Evolutionary conservation across 2,329 filamentous ascomycete genomes (phyloP), one percentile per base, ranked within the genome.

Genomic region (Botryosphaeria agaves): DNA sequence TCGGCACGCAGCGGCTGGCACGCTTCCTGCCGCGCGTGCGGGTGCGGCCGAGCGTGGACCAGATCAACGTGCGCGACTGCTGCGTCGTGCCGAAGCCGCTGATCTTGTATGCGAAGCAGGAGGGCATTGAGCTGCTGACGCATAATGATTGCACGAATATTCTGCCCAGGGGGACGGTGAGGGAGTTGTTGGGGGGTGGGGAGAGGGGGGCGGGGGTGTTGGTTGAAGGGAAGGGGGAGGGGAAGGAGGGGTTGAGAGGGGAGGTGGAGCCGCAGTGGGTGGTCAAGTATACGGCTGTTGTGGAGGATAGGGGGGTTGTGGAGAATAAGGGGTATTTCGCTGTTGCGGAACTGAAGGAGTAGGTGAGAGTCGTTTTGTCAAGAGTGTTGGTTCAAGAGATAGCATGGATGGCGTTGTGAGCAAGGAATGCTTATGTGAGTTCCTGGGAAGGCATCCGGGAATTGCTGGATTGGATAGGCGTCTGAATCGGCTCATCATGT

Each of bases 281-380:
- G 17, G 77, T 87, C 41, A 92, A 95, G 51, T 98, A 98, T 51
- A 94, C 87, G 21, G 89, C 89, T 1, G 87, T 95, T 34, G 82
- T 95, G 24, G 79, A 80, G 52, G 79, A 95, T 50, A 67, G 89
- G 32, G 89, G 89, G 9, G 89, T 98, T 6, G 87, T 98, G 40
- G 89, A 98, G 62, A 93, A 89, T 50, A 98, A 95, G 62, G 89
- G 89, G 5, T 95, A 94, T 55, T 94, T 94, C 61, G 87, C 87
- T 1, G 72, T 75, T 14, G 87, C 85, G 3, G 76, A 83, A 47
- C 54, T 89, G 39, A 59, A 61, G 28, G 59, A 62, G 32, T 59
- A 21, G 16, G 26, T 8, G 8, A 14, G 7, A 28, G 11, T 4
- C 12, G 4, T 5, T 4, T n/a, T 18, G 14, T 14, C 26, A 28